Conservation (phyloP, 2,329 filamentous ascomycete genomes). For the Huntiella decipiens region DNA sequence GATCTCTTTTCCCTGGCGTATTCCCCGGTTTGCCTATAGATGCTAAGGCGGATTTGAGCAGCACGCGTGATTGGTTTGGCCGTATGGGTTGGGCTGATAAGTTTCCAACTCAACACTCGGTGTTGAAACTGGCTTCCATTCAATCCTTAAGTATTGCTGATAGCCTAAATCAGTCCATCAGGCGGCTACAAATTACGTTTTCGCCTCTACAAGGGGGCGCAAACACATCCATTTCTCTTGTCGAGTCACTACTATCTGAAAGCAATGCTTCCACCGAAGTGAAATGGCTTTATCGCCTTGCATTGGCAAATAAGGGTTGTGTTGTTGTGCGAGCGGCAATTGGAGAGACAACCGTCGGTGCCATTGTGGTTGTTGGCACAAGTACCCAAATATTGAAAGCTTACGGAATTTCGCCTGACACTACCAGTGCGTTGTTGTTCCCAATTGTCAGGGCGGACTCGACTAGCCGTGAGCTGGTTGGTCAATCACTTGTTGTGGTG, state of each 20-base stretch:
- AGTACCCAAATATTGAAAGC: not conserved
- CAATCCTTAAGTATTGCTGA: slow-evolving; percentile 56
- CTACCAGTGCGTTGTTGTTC: no score
- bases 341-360: slow-evolving; percentile 30
- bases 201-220: slow-evolving; percentile 69
- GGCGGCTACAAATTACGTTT: slow-evolving; percentile 56
- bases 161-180: slow-evolving; percentile 54
- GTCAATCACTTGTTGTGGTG: no score
- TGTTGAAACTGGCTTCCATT: slow-evolving; percentile 58
- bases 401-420: not conserved
- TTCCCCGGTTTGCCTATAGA: slow-evolving; percentile 57
- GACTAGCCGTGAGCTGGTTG: no score
- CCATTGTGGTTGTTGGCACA: slow-evolving; percentile 12
- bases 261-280: slow-evolving; percentile 33
- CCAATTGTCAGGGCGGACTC: no score
- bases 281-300: slow-evolving; percentile 59
- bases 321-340: slow-evolving; percentile 71
- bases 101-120: slow-evolving; percentile 37
- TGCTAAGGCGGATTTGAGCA: slow-evolving; percentile 17
- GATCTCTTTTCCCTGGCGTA: slow-evolving; percentile 62
- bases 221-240: slow-evolving; percentile 27
- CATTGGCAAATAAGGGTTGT: slow-evolving; percentile 53
- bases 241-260: no score
- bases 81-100: slow-evolving; percentile 70
- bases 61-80: slow-evolving; percentile 61